Percentiles rank a stretch among this genome's conserved stretches.
These are phyloP conservation scores for Rhizophagus prolifer DNA, from an alignment of 192 early-diverging fungal genomes.

Conservation along the genomic window DNA sequence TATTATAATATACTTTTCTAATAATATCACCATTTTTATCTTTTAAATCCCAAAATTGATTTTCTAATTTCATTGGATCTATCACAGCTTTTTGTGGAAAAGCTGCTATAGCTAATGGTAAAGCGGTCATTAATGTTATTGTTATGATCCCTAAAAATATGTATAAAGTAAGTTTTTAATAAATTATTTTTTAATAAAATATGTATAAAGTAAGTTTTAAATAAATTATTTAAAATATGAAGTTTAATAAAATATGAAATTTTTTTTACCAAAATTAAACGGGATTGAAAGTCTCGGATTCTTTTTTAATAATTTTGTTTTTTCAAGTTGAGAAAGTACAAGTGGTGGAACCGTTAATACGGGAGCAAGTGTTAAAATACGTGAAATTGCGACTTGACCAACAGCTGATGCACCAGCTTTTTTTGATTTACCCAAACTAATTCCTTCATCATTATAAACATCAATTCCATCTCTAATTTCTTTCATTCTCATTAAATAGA, in stretches of 20 bases:
- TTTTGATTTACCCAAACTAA: conserved; percentile 65
- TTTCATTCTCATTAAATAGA: conserved; percentile 82
- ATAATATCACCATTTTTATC: conserved; percentile 60
- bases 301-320: conserved; percentile 53
- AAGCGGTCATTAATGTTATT: conserved; percentile 66
- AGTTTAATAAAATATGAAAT: no score
- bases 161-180: no score
- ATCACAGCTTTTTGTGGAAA: conserved; percentile 73
- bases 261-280: conserved; percentile 57
- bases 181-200: no score
- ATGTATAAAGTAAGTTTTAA: no score
- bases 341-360: conserved; percentile 71
- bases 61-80: conserved; percentile 60
- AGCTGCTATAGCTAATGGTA: conserved; percentile 76
- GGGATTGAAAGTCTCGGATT: conserved; percentile 57
- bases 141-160: conserved; percentile 54
- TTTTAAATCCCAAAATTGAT: conserved; percentile 58
- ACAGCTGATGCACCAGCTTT: conserved; percentile 66
- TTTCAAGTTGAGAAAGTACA: conserved; percentile 66
- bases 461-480: conserved; percentile 80
- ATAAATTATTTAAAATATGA: no score
- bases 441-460: conserved; percentile 65
- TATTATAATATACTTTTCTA: conserved; percentile 70
- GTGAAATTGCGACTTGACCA: conserved; percentile 76
- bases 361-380: conserved; percentile 70